Evolutionary conservation across 2,329 filamentous ascomycete genomes (phyloP), one percentile per base, ranked within the genome.

Genomic region (Hymenoscyphus fraxineus): DNA sequence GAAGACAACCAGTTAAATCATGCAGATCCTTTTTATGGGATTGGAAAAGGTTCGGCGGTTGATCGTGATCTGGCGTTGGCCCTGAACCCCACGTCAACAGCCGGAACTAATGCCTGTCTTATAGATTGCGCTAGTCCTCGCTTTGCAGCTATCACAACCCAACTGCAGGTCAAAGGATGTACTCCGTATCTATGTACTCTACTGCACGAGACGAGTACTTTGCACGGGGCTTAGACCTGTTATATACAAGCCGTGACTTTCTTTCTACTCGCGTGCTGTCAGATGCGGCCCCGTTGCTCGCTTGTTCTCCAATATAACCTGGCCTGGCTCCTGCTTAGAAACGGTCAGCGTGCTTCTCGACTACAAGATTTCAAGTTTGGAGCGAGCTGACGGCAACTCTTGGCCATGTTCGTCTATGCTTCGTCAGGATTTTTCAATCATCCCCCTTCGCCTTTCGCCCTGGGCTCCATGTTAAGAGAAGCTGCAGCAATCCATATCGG

Each of bases 101-200:
- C 35, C 19, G 60, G 60, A 62, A n/a, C 22, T 38, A 39, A 67
- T 68, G 67, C 68, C 61, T 65, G 65, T 67, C 67, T 70, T 71
- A 68, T 72, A 67, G 59, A 69, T 15, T 51, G 66, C 69, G 67
- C 69, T 69, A 70, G 64, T 60, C 22, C 40, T 64, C 59, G 62
- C 65, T 59, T 44, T 71, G 67, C 69, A 69, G 68, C 69, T 71
- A 67, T 69, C 69, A 59, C 44, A 54, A 27, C 44, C 35, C 57
- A 59, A 65, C 67, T 70, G 68, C 65, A 67, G 63, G 65, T 68
- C 64, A 66, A 67, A 64, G 58, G 40, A 27, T 27, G 27, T n/a
- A n/a, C n/a, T n/a, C n/a, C n/a, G n/a, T 27, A 27, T 27, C 27
- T 27, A 27, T 27, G 27, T 19, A 16, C 27, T 40, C 32, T 19